Evolutionary conservation across 768 basidiomycete species (phyloP).

Genomic region (Galerina marginata): DNA sequence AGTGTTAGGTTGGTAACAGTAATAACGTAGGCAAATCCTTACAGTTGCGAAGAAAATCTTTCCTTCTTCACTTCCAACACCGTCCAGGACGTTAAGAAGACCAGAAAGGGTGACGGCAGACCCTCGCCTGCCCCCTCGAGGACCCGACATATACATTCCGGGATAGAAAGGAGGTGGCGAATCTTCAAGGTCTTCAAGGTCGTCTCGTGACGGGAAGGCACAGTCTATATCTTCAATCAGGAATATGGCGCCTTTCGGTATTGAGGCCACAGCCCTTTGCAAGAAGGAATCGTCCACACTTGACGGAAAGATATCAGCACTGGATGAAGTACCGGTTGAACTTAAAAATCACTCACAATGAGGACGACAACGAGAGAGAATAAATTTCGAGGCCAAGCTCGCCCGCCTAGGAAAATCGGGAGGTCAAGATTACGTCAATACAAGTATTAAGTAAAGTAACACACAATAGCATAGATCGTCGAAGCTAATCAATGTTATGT

Average conservation of each 20-base stretch:
- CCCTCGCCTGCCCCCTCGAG: slow-evolving; percentile 21
- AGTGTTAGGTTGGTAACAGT: neutral
- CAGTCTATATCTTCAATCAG: slow-evolving; percentile 69
- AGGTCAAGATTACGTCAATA: too few relatives aligned
- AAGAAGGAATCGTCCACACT: slow-evolving; percentile 58
- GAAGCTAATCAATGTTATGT: slow-evolving; percentile 42
- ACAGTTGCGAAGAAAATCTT: slow-evolving; percentile 67
- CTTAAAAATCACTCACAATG: too few relatives aligned
- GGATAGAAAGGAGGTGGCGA: neutral
- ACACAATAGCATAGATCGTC: slow-evolving; percentile 57
- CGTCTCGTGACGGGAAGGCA: slow-evolving; percentile 57
- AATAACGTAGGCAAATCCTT: slow-evolving; percentile 17
- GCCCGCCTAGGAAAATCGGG: slow-evolving; percentile 38
- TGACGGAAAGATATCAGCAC: slow-evolving; percentile 7
- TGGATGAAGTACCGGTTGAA: neutral
- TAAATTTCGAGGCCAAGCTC: slow-evolving; percentile 89
- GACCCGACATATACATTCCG: slow-evolving; percentile 15
- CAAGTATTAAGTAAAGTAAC: neutral
- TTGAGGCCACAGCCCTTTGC: slow-evolving; percentile 47
- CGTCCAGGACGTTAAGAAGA: slow-evolving; percentile 63
- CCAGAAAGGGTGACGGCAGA: slow-evolving; percentile 57
- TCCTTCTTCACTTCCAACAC: slow-evolving; percentile 65
- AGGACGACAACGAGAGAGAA: slow-evolving; percentile 53
- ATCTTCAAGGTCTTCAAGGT: slow-evolving; percentile 25
- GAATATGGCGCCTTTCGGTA: slow-evolving; percentile 59